Conservation (phyloP, 106 monocot genomes). For the Dioscorea alata region DNA sequence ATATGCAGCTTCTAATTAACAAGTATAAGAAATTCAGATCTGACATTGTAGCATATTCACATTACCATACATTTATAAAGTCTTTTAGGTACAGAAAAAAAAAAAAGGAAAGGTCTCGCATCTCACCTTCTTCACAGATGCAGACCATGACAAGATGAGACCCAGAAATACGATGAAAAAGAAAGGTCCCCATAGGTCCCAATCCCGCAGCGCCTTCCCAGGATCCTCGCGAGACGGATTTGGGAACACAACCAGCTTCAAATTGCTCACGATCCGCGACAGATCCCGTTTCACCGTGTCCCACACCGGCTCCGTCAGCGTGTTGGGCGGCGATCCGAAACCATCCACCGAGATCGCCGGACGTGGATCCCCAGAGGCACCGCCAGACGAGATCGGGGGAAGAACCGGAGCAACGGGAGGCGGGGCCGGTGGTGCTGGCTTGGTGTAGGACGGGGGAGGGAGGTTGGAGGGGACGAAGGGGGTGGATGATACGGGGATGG, state of each 20-base stretch:
- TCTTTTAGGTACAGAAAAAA: no score
- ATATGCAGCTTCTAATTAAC: no score
- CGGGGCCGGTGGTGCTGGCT: slow-evolving; percentile 10
- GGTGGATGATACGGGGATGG: slow-evolving; percentile 36
- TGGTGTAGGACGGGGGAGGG: slow-evolving; percentile 16
- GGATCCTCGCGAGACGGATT: slow-evolving; percentile 90
- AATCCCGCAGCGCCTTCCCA: slow-evolving; percentile 94
- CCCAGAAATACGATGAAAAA: slow-evolving; percentile 97
- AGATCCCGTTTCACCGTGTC: slow-evolving; percentile 95
- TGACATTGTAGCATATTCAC: no score
- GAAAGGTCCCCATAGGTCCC: slow-evolving; percentile 99
- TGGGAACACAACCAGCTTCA: slow-evolving; percentile 96
- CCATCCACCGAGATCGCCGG: slow-evolving; percentile 37
- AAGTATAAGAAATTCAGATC: no score
- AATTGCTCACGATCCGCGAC: slow-evolving; percentile 77
- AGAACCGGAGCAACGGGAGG: slow-evolving; percentile 4
- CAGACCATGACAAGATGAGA: slow-evolving; percentile 86
- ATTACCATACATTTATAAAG: no score
- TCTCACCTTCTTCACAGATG: slow-evolving; percentile 78
- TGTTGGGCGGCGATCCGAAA: slow-evolving; percentile 68
- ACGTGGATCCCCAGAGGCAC: not conserved
- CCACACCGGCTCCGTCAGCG: slow-evolving; percentile 97
- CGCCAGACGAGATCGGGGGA: not conserved
- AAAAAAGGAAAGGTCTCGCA: not conserved
- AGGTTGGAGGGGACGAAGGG: slow-evolving; percentile 35